Base-by-base conservation (phyloP, 805 yeast species). In the Ogataea pilisensis region DNA sequence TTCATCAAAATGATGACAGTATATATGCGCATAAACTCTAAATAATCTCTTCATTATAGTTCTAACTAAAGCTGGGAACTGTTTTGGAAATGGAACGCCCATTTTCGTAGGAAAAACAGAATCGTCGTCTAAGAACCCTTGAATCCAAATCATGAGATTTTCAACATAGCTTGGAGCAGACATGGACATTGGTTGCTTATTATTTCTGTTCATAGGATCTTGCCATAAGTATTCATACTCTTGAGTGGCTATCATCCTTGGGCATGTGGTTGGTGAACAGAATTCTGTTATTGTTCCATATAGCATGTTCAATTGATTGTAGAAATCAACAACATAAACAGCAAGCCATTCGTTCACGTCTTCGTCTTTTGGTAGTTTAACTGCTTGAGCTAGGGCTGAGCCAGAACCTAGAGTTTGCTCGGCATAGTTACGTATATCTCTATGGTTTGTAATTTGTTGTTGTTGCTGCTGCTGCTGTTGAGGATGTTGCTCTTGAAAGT, bases 151-250 rank as follows among this genome's bases (percentile, higher is more conserved):
- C 95, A 93, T 88, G 49, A 93, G 74, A 43, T 83, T 79, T 61
- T 93, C 98, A 35, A 91, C 93, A 57, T 93, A 93, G 42, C 85
- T 95, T 32, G 99, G 96, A 0, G 99, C 99, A 31, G 90, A 80
- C 52, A 93, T 80, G 14, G 93, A 82, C 8, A 86, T 78, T 0
- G 99, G 98, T 45, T 82, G 79, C 54, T 75, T 75, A 51, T 62
- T 70, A 43, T 68, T 64, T 31, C 77, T 68, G 29, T 58, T 60
- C 49, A 69, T 69, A 8, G 85, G 72, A 54, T 90, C 95, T 60
- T 91, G 96, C 99, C 99, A 93, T 44, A 93, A 72, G 58, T 93
- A 93, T 63, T 93, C 99, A 59, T 89, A 91, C 66, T 90, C 97
- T 46, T 84, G 93, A 0, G 98, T 91, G 17, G 99, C 99, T 42